Evolutionary conservation across 345 rosid species (phyloP), one percentile per base, ranked within the genome.

Genomic region (Adansonia digitata): DNA sequence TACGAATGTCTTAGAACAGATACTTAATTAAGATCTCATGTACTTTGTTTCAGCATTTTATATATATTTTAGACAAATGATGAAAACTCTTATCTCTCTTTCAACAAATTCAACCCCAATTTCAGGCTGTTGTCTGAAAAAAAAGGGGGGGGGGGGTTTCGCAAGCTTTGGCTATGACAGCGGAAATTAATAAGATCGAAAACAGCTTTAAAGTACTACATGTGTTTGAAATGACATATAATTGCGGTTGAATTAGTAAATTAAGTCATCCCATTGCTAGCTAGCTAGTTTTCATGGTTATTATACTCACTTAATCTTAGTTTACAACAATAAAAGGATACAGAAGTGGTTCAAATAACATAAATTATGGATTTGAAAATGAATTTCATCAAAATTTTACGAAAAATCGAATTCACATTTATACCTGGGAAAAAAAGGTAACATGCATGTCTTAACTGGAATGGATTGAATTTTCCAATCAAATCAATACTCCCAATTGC

Each of bases 91-190:
- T 35, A 7, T 34, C 68, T 62, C 39, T 27, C 7, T 9, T 15
- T 31, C 20, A 45, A 7, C 68, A 68, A 22, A 26, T 46, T 18
- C 3, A 48, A 18, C 72, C 72, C 57, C 14, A 69, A 6, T 69
- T 69, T 29, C 57, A 18, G 72, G 72, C 18, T 69, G 27, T 48
- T 69, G 72, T 69, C 72, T 29, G 42, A 48, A 26, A 66, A 13
- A 69, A 27, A 8, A 29, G n/a, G n/a, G n/a, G n/a, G n/a, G n/a
- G n/a, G n/a, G n/a, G n/a, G 2, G 0, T 31, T 29, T 31, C 29
- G 29, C 17, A 11, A 29, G 42, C 42, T 46, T 48, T 27, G 49
- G 57, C 31, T 34, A 17, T 68, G 10, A 48, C 59, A 29, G 13
- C 24, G 1, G 26, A 48, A 46, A 48, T 48, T 17, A 68, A 26